Percentiles rank a stretch among this genome's conserved stretches.
Evolutionary conservation across 2,329 filamentous ascomycete genomes (phyloP).

Genomic region (Epichloe uncinata): DNA sequence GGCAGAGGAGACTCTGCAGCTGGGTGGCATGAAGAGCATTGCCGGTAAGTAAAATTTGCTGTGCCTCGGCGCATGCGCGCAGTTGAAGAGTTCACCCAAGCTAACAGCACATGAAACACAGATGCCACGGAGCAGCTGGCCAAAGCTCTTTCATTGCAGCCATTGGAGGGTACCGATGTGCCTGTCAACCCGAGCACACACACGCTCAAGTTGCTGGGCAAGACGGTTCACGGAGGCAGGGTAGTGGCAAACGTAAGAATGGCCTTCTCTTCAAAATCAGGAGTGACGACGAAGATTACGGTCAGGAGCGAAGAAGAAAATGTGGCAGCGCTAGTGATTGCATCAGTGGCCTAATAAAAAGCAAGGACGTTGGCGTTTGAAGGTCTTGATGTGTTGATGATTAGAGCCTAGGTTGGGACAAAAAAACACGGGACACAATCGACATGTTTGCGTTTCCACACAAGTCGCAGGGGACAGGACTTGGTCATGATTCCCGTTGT

Average conservation of each 20-base stretch:
- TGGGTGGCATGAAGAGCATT: conserved; percentile 83
- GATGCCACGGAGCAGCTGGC: conserved; percentile 88
- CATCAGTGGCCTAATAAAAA: conserved; percentile 57
- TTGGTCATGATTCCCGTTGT: background rate
- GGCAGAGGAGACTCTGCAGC: conserved; percentile 78
- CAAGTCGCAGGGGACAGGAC: background rate
- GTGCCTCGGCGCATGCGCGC: background rate
- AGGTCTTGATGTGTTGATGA: conserved; percentile 22
- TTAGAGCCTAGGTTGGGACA: conserved; percentile 10
- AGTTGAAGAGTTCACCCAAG: background rate
- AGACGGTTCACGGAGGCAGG: conserved; percentile 80
- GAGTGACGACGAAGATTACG: conserved; percentile 91
- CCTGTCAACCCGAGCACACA: conserved; percentile 81
- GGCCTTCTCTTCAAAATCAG: conserved; percentile 85
- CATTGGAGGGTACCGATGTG: conserved; percentile 87
- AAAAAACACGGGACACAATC: background rate
- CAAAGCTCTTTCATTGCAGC: conserved; percentile 77
- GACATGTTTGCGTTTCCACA: background rate
- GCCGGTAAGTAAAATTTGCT: conserved; percentile 49
- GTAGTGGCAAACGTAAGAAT: conserved; percentile 82
- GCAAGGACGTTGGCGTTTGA: conserved; percentile 21
- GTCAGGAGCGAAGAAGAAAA: conserved; percentile 88
- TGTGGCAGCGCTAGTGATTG: conserved; percentile 72
- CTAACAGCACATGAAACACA: conserved; percentile 24
- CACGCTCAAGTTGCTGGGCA: conserved; percentile 89